These are phyloP conservation scores for Elsinoe fawcettii DNA, from an alignment of 2,329 filamentous ascomycete genomes.

Conservation along the genomic window DNA sequence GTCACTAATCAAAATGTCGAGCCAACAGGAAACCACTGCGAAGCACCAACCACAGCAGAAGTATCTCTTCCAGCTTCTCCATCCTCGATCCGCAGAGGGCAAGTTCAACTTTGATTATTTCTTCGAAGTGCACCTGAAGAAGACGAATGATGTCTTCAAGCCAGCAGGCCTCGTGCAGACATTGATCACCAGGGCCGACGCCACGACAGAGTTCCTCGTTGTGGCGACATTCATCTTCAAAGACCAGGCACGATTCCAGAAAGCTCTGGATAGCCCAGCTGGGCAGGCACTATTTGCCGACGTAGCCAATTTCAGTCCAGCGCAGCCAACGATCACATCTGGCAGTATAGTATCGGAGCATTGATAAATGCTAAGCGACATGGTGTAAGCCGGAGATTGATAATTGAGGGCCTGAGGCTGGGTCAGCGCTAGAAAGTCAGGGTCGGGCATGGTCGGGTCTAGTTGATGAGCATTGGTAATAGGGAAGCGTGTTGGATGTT, in stretches of 20 bases:
- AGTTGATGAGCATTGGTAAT: not conserved
- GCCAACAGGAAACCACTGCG: not conserved
- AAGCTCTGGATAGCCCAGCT: not conserved
- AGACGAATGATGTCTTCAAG: not conserved
- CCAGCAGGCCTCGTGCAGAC: not conserved
- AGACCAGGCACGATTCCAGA: not conserved
- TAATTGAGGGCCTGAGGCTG: not conserved
- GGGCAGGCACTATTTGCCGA: not conserved
- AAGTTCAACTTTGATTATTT: not conserved
- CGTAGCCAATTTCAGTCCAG: not conserved
- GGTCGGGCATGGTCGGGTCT: not conserved
- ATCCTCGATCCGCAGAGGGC: not conserved
- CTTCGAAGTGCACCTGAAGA: not conserved
- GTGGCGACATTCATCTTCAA: not conserved
- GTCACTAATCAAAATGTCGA: not conserved
- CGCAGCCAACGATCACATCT: not conserved
- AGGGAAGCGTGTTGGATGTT: not conserved
- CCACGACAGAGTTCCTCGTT: not conserved
- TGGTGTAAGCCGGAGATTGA: not conserved
- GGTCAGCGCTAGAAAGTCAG: not conserved
- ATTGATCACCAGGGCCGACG: not conserved
- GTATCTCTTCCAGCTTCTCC: not conserved
- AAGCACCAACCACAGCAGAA: not conserved
- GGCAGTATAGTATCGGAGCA: not conserved
- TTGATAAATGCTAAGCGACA: not conserved